Evolutionary conservation across 2,329 filamentous ascomycete species (phyloP), one percentile per base, ranked within the genome.

Genomic region (Ophiosphaerella korrae): DNA sequence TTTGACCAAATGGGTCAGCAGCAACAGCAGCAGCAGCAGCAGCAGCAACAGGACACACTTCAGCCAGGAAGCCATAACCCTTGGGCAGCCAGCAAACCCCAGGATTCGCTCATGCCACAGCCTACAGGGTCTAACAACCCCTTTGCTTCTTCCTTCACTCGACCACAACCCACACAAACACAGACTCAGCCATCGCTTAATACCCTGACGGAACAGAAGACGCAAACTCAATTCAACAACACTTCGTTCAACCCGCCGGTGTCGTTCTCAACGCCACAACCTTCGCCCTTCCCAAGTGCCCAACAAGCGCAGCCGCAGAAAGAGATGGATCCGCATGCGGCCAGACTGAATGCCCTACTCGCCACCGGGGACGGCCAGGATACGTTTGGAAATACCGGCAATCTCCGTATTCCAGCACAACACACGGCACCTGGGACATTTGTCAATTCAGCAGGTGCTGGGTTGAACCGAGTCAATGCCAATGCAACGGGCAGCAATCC

Each of bases 121-220:
- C 88, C 90, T 3, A 99, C 94, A 2, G 94, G 94, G 41, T 97
- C 94, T 13, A 99, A 99, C 80, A 99, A 99, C 71, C 94, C 94
- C 2, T 99, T 99, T 69, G 93, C 94, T 23, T 81, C 84, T 11
- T 83, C 87, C n/a, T 85, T 88, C 67, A 75, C 75, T 52, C 79
- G 82, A 50, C 77, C 83, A 60, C 77, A 87, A 80, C 67, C 84
- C 78, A 69, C 86, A 78, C 70, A 81, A 78, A 57, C 84, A 8
- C 65, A 67, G 41, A 80, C 84, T 7, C 84, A 89, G 52, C 87
- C 90, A 11, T 86, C 87, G 2, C 82, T 97, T 43, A 85, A 85
- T 62, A 85, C 87, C 3, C 80, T 97, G 13, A 87, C 88, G 24
- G 92, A 97, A 74, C 91, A 96, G 70, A 90, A 92, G 78, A 88